Conservation (phyloP, 176 grass and related monocot species). For the Aechmea fasciata region DNA sequence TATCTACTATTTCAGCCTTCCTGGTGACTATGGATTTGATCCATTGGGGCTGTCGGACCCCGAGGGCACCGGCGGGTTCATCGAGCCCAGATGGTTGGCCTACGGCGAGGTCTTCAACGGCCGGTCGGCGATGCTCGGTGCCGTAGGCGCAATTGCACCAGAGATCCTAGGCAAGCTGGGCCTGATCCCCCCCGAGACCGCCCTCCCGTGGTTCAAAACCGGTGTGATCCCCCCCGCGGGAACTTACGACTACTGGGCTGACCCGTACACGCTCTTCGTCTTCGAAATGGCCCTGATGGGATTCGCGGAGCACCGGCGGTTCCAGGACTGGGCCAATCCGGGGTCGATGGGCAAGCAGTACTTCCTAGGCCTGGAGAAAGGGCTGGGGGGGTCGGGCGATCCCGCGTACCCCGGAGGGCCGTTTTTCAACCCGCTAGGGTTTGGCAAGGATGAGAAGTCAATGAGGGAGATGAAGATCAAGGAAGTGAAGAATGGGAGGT, state of each 20-base stretch:
- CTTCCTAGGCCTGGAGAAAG: conserved; percentile 84
- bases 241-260: conserved; percentile 90
- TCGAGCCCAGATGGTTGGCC: conserved; percentile 87
- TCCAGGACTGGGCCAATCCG: conserved; percentile 89
- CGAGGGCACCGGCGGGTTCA: conserved; percentile 95
- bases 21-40: conserved; percentile 78
- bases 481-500: conserved; percentile 73
- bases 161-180: conserved; percentile 66
- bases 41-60: conserved; percentile 82
- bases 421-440: conserved; percentile 80
- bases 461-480: conserved; percentile 77
- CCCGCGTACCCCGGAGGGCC: conserved; percentile 70
- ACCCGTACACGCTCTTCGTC: conserved; percentile 92
- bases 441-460: conserved; percentile 73
- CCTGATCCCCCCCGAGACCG: conserved; percentile 64
- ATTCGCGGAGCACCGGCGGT: conserved; percentile 94
- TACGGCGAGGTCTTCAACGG: conserved; percentile 97
- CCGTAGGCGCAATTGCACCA: conserved; percentile 49
- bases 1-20: conserved; percentile 40
- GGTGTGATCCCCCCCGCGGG: conserved; percentile 82
- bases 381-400: conserved; percentile 61
- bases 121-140: conserved; percentile 72
- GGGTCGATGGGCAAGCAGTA: conserved; percentile 86
- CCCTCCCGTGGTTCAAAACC: conserved; percentile 86
- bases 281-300: conserved; percentile 84